These are phyloP conservation scores for Ammopiptanthus mongolicus DNA, from an alignment of 306 rosid genomes.

Conservation along the genomic window DNA sequence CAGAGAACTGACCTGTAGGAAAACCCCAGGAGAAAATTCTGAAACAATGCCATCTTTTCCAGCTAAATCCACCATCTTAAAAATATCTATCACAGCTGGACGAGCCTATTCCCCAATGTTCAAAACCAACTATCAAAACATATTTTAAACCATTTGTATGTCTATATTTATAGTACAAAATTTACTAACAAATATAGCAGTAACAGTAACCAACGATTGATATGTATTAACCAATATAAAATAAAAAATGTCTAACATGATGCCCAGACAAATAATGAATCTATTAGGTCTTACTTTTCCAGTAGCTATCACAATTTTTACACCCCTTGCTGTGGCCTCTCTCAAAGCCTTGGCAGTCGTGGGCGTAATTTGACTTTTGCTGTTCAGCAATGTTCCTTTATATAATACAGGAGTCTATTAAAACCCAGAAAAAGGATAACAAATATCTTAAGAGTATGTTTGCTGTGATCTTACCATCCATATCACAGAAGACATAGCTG, in stretches of 20 bases:
- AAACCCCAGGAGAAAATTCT: slow-evolving; percentile 82
- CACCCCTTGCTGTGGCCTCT: slow-evolving; percentile 80
- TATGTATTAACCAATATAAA: background rate
- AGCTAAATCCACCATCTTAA: slow-evolving; percentile 65
- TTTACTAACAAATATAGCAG: background rate
- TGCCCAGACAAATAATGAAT: slow-evolving; percentile 4
- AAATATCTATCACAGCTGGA: slow-evolving; percentile 67
- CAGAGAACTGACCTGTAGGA: slow-evolving; percentile 65
- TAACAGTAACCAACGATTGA: background rate
- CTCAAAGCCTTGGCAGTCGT: slow-evolving; percentile 64
- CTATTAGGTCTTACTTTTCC: slow-evolving; percentile 68
- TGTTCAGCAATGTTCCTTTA: slow-evolving; percentile 85
- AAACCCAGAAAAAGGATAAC: slow-evolving; percentile 15
- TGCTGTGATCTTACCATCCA: slow-evolving; percentile 72
- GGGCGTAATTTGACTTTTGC: slow-evolving; percentile 68
- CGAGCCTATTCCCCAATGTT: slow-evolving; percentile 64
- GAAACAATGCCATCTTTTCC: slow-evolving; percentile 90
- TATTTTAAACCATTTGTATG: background rate
- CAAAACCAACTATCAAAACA: slow-evolving; percentile 24
- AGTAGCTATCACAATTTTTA: slow-evolving; percentile 90
- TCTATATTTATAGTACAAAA: slow-evolving; percentile 1
- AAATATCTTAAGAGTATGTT: background rate
- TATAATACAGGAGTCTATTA: slow-evolving; percentile 22
- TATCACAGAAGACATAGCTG: slow-evolving; percentile 86
- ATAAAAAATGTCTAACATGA: slow-evolving; percentile 8